Percentiles rank a stretch among this genome's conserved stretches.
phyloP scores from a whole-genome alignment of 2,329 filamentous ascomycete species.

The Blastomyces gilchristii region DNA sequence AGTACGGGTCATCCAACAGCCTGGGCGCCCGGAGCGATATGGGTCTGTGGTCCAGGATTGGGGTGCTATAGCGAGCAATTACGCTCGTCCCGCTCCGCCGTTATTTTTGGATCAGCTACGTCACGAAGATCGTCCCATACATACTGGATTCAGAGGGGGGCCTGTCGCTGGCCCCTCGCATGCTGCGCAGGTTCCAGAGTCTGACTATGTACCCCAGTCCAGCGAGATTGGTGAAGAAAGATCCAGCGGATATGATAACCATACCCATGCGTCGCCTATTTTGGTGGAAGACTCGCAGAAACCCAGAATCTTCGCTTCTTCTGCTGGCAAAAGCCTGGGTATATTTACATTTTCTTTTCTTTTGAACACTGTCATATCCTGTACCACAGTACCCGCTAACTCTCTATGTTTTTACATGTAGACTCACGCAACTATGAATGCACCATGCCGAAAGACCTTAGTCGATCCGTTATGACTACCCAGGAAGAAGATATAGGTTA shows the following conservation, averaged over 20 bases:
- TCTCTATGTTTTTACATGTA: background rate
- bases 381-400: background rate
- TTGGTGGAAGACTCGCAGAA: slow-evolving; percentile 1
- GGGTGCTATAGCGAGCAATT: slow-evolving; percentile 13
- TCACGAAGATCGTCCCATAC: background rate
- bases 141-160: background rate
- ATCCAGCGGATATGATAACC: background rate
- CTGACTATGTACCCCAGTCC: background rate
- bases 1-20: slow-evolving; percentile 28
- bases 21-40: slow-evolving; percentile 22
- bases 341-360: background rate
- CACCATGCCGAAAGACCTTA: background rate
- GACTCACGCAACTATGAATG: background rate
- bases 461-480: background rate
- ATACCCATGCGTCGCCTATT: slow-evolving; percentile 5
- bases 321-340: background rate
- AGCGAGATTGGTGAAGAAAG: background rate
- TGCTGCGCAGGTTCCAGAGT: background rate
- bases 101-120: slow-evolving; percentile 4
- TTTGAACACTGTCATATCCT: background rate
- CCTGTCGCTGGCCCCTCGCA: background rate
- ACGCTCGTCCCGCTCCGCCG: slow-evolving; percentile 5
- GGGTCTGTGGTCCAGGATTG: slow-evolving; percentile 30
- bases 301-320: background rate
- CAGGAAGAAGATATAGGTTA: background rate